These are phyloP conservation scores for Aspergillus affinis DNA, from an alignment of 495 filamentous ascomycete genomes.

Conservation along the genomic window DNA sequence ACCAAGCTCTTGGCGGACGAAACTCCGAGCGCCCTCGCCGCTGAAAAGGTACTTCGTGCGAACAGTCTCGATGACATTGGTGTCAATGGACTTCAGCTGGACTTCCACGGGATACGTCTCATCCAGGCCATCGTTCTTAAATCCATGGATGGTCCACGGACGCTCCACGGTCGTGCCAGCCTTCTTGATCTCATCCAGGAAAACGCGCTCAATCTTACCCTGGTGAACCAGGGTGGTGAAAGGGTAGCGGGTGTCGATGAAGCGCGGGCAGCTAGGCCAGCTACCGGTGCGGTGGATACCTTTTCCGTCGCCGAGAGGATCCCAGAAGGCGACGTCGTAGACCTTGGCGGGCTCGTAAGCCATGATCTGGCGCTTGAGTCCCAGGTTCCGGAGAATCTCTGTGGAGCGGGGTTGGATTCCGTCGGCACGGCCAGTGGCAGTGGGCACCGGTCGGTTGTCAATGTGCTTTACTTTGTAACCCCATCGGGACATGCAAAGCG, in stretches of 20 bases:
- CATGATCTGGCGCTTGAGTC: conserved; percentile 63
- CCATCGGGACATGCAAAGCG: conserved; percentile 73
- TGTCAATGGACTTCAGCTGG: conserved; percentile 71
- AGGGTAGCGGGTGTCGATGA: conserved; percentile 65
- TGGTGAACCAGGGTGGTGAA: conserved; percentile 67
- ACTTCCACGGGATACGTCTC: conserved; percentile 63
- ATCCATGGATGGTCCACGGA: conserved; percentile 62
- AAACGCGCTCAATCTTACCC: conserved; percentile 63
- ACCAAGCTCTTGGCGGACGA: conserved; percentile 58
- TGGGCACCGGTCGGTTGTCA: conserved; percentile 63
- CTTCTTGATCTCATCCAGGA: conserved; percentile 62
- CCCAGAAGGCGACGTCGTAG: conserved; percentile 69
- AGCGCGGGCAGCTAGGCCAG: conserved; percentile 63
- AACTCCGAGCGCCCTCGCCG: conserved; percentile 64
- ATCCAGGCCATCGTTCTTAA: conserved; percentile 58
- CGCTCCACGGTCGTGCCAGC: conserved; percentile 56
- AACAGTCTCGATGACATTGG: conserved; percentile 62
- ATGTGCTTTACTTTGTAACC: conserved; percentile 69
- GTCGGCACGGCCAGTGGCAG: conserved; percentile 70
- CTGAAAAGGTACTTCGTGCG: conserved; percentile 65
- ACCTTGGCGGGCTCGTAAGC: conserved; percentile 63
- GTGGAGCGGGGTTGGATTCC: conserved; percentile 72
- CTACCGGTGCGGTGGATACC: conserved; percentile 62
- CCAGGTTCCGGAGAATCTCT: conserved; percentile 66
- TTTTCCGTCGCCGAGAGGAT: conserved; percentile 48